Conservation (phyloP, 2,329 filamentous ascomycete species). For the Harringtonia aguacate region DNA sequence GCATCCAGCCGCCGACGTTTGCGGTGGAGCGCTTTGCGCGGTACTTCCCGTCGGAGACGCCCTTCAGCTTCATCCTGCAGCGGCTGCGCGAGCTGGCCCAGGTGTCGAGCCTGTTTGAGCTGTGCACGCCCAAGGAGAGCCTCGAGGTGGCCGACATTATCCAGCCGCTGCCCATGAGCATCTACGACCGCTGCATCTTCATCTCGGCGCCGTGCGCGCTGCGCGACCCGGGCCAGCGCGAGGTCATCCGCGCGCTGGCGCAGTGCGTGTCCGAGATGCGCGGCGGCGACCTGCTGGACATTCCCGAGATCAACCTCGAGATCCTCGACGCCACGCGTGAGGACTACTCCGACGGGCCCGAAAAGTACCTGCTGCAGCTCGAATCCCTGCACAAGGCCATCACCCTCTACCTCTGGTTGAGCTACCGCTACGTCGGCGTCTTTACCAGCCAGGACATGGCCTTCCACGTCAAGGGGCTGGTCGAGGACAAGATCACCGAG, state of each 20-base stretch:
- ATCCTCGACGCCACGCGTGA: conserved; percentile 54
- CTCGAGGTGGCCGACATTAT: conserved; percentile 63
- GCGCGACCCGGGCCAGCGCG: conserved; percentile 33
- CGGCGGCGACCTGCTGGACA: conserved; percentile 59
- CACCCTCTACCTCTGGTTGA: conserved; percentile 86
- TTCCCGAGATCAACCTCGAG: conserved; percentile 61
- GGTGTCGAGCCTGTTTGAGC: conserved; percentile 55
- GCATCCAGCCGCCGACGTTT: conserved; percentile 59
- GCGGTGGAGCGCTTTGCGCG: conserved; percentile 66
- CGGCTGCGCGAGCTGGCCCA: conserved; percentile 61
- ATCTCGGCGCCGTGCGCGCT: conserved; percentile 57
- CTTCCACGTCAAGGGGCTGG: conserved; percentile 65
- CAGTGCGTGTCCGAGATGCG: conserved; percentile 56
- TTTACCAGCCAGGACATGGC: conserved; percentile 68
- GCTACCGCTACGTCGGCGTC: conserved; percentile 74
- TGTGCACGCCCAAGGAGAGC: conserved; percentile 54
- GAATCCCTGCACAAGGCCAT: conserved; percentile 74
- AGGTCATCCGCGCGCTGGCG: conserved; percentile 54
- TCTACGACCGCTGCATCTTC: conserved; percentile 66
- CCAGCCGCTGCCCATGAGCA: conserved; percentile 57
- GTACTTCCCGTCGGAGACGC: conserved; percentile 72
- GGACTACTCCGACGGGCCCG: conserved; percentile 23
- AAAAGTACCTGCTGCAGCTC: conserved; percentile 53
- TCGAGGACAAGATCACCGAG: conserved; percentile 65
- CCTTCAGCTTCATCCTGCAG: conserved; percentile 72